Evolutionary conservation across 257 asterid species (phyloP).

Genomic region (Jaltomata sinuosa): DNA sequence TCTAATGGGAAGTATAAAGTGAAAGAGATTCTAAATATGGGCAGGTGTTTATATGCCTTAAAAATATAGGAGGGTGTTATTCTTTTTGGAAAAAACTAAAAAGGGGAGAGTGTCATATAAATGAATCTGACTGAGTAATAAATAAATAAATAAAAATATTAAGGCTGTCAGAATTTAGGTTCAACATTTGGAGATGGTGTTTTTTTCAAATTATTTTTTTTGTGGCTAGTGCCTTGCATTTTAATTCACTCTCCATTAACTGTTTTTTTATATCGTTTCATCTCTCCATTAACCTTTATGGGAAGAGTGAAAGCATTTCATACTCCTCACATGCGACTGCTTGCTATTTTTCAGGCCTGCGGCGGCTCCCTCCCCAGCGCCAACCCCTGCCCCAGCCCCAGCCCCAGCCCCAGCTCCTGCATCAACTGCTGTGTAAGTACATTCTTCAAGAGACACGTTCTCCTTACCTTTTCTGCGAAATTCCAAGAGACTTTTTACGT

Average conservation of each 20-base stretch:
- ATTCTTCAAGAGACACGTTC: not conserved
- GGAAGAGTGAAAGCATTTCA: not conserved
- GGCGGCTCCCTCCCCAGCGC: not conserved
- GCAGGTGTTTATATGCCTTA: not conserved
- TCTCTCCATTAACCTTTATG: not conserved
- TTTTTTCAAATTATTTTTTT: not conserved
- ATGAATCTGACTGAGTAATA: not conserved
- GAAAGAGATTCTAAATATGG: not conserved
- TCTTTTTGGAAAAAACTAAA: not conserved
- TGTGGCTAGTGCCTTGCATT: not conserved
- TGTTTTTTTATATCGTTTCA: not conserved
- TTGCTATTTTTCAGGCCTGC: not conserved
- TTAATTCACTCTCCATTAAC: not conserved
- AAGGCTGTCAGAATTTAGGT: not conserved
- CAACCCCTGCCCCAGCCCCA: not conserved
- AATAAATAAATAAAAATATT: not conserved
- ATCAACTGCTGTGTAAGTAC: conserved; percentile 13
- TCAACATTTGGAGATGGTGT: not conserved
- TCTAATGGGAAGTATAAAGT: not conserved
- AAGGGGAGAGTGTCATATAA: not conserved
- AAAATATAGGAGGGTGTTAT: not conserved
- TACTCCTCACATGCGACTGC: not conserved
- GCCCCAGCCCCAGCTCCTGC: conserved; percentile 2
- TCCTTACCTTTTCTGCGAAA: conserved; percentile 5
- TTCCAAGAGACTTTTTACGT: not conserved